A percentile compares a stretch with the other conserved stretches of the same genome.
phyloP scores from a whole-genome alignment of 2,329 filamentous ascomycete species.

The Fusarium haematococcum region DNA sequence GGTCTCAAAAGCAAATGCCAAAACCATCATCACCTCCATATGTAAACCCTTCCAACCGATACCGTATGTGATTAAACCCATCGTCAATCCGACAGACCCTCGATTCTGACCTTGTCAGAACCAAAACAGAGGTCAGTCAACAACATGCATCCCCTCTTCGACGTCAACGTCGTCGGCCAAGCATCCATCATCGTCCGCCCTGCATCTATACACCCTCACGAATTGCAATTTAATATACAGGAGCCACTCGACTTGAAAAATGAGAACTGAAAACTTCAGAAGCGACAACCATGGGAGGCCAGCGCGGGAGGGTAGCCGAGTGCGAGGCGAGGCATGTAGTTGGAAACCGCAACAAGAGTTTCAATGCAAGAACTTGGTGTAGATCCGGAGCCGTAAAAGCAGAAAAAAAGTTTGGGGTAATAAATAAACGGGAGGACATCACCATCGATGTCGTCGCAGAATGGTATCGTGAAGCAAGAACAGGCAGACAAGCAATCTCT shows the following conservation, averaged over 20 bases:
- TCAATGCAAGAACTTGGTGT: slow-evolving; percentile 4
- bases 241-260: slow-evolving; percentile 4
- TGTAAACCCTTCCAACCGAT: slow-evolving; percentile 12
- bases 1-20: slow-evolving; percentile 5
- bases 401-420: slow-evolving; percentile 9
- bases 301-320: background rate
- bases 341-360: slow-evolving; percentile 5
- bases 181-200: background rate
- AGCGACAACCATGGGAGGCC: background rate
- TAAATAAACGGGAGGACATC: slow-evolving; percentile 27
- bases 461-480: slow-evolving; percentile 48
- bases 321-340: background rate
- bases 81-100: background rate
- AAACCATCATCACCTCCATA: slow-evolving; percentile 12
- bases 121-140: background rate
- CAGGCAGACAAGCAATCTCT: slow-evolving; percentile 23
- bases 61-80: slow-evolving; percentile 22
- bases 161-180: slow-evolving; percentile 1
- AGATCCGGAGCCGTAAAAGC: slow-evolving; percentile 5
- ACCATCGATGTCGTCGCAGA: slow-evolving; percentile 40
- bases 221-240: slow-evolving; percentile 37
- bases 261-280: background rate
- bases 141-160: background rate
- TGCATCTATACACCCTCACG: slow-evolving; percentile 2
- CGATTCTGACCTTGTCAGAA: background rate